Conservation (phyloP, 2,329 filamentous ascomycete genomes). For the Fusarium buxicola region DNA sequence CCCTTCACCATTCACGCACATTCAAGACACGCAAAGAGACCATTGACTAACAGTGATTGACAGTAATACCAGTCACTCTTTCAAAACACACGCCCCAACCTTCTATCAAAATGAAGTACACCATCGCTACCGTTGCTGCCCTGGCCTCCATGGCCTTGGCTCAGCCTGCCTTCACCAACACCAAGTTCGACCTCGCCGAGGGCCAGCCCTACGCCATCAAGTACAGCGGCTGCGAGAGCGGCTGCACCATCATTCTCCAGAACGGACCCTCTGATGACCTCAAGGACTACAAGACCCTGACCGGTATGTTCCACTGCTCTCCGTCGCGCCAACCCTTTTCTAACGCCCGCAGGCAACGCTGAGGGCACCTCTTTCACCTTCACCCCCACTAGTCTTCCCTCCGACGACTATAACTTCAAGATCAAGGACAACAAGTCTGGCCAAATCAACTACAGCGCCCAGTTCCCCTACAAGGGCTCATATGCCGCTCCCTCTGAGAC, state of each 20-base stretch:
- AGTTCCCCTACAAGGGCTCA: slow-evolving; percentile 48
- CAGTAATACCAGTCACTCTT: slow-evolving; percentile 47
- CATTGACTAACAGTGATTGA: slow-evolving; percentile 26
- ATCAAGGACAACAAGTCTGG: slow-evolving; percentile 46
- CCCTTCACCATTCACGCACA: slow-evolving; percentile 8
- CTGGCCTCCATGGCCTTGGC: slow-evolving; percentile 47
- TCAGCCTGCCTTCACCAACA: slow-evolving; percentile 50
- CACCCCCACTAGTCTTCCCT: slow-evolving; percentile 44
- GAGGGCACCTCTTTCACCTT: slow-evolving; percentile 45
- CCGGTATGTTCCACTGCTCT: slow-evolving; percentile 42
- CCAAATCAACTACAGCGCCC: slow-evolving; percentile 49
- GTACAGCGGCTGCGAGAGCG: slow-evolving; percentile 47
- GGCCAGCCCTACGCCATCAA: slow-evolving; percentile 50
- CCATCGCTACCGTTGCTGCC: slow-evolving; percentile 47
- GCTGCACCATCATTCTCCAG: slow-evolving; percentile 53
- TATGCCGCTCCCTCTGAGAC: slow-evolving; percentile 29
- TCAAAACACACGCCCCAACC: slow-evolving; percentile 30
- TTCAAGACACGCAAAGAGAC: slow-evolving; percentile 3
- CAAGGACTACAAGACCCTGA: slow-evolving; percentile 47
- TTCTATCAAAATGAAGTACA: slow-evolving; percentile 53
- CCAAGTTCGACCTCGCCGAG: slow-evolving; percentile 43
- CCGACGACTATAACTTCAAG: slow-evolving; percentile 52
- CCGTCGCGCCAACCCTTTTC: background rate
- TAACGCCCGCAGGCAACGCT: slow-evolving; percentile 28
- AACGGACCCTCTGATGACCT: slow-evolving; percentile 47